Conservation (phyloP, 2,329 filamentous ascomycete genomes). For the Blumeria graminis region DNA sequence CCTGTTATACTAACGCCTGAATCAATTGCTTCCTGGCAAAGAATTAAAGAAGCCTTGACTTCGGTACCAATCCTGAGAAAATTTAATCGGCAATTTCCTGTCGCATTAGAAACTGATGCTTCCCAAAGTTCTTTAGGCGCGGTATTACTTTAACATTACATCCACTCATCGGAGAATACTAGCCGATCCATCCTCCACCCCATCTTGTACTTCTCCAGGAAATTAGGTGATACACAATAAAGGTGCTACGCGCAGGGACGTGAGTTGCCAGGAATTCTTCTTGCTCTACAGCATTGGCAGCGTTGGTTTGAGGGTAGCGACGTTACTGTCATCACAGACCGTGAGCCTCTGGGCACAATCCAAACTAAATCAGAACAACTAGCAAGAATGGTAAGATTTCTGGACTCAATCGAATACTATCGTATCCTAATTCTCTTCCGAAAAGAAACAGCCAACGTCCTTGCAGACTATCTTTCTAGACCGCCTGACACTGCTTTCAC, state of each 20-base stretch:
- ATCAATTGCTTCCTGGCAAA: not conserved
- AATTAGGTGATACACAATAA: too few species aligned
- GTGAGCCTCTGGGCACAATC: not conserved
- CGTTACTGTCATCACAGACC: not conserved
- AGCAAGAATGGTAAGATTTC: not conserved
- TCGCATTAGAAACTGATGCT: not conserved
- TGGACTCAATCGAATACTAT: not conserved
- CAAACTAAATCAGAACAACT: not conserved
- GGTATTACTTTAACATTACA: not conserved
- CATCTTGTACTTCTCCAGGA: too few species aligned
- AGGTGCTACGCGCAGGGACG: not conserved
- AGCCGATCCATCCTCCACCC: not conserved
- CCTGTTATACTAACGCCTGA: not conserved
- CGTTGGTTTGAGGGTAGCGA: not conserved
- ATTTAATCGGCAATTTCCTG: not conserved
- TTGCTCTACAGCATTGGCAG: not conserved
- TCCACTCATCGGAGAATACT: not conserved
- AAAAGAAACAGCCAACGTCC: not conserved
- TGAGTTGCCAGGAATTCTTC: not conserved
- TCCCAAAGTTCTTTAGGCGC: not conserved
- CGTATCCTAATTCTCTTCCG: not conserved
- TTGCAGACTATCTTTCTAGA: not conserved
- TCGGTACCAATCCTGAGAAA: not conserved
- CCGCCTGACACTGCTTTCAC: not conserved
- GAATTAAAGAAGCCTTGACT: not conserved